These are phyloP conservation scores for Cichorium intybus DNA, from an alignment of 140 eudicot species.

Conservation along the genomic window DNA sequence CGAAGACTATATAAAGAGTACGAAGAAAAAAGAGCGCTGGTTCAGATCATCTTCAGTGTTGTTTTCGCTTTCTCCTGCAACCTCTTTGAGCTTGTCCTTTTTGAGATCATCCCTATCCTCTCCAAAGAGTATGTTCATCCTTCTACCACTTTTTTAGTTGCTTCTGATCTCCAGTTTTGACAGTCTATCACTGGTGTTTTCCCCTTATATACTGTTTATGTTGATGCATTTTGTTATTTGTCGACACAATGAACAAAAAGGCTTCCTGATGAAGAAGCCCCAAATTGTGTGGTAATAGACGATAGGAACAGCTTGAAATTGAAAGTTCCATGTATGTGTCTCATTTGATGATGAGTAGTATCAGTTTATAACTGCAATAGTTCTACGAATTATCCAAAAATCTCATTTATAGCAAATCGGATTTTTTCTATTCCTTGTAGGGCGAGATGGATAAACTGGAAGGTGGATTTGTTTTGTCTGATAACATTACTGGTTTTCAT, in stretches of 20 bases:
- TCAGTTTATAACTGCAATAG: background rate
- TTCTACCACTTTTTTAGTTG: background rate
- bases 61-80: constrained; percentile 96
- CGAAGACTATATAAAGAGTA: constrained; percentile 86
- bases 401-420: constrained; percentile 11
- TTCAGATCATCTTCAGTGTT: constrained; percentile 95
- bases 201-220: background rate
- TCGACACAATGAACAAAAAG: background rate
- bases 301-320: background rate
- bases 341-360: background rate
- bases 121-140: constrained; percentile 62
- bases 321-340: background rate
- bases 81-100: constrained; percentile 92
- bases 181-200: background rate
- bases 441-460: constrained; percentile 99
- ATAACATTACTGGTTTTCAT: constrained; percentile 86
- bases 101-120: constrained; percentile 94
- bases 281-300: background rate
- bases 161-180: background rate
- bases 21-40: constrained; percentile 84
- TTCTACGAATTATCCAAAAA: background rate
- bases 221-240: background rate
- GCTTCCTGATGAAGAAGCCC: constrained; percentile 13
- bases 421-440: constrained; percentile 32
- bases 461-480: constrained; percentile 93